phyloP scores from a whole-genome alignment of 2,329 filamentous ascomycete species.

The Pseudocercospora musae region DNA sequence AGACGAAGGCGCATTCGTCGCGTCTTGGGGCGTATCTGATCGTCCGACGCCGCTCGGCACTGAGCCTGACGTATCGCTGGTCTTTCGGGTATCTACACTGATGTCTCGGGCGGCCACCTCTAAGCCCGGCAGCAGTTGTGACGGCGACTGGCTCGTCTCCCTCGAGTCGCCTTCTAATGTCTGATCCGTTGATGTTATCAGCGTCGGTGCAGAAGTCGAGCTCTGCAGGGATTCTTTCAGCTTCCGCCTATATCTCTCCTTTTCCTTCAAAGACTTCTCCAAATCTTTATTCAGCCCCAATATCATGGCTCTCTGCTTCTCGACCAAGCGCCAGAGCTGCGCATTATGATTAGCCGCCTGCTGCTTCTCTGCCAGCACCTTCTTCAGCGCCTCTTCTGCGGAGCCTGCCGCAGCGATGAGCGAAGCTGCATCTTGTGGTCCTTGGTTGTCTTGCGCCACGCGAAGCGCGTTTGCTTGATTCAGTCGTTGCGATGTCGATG shows the following conservation, averaged over 20 bases:
- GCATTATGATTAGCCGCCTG: constrained; percentile 83
- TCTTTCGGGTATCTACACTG: constrained; percentile 30
- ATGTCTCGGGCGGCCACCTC: constrained; percentile 23
- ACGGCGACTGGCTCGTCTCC: constrained; percentile 31
- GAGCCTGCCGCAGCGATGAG: constrained; percentile 83
- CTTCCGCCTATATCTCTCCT: constrained; percentile 89
- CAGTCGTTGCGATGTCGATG: constrained; percentile 33
- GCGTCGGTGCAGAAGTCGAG: constrained; percentile 34
- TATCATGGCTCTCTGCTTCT: constrained; percentile 94
- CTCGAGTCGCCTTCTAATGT: constrained; percentile 19
- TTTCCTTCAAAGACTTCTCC: constrained; percentile 86
- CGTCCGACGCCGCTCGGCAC: constrained; percentile 20
- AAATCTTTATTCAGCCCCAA: constrained; percentile 91
- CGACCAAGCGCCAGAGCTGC: constrained; percentile 91
- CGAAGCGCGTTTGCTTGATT: constrained; percentile 45
- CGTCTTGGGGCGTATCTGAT: constrained; percentile 34
- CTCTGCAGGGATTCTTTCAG: constrained; percentile 68
- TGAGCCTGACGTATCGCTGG: constrained; percentile 28
- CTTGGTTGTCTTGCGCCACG: constrained; percentile 52
- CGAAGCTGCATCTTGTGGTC: constrained; percentile 70
- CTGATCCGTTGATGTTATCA: constrained; percentile 20
- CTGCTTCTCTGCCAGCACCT: constrained; percentile 87
- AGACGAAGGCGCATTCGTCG: constrained; percentile 15
- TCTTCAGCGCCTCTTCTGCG: constrained; percentile 81
- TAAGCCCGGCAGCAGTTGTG: constrained; percentile 11